Conservation (phyloP, 2,329 filamentous ascomycete genomes). For the Mariannaea elegans region DNA sequence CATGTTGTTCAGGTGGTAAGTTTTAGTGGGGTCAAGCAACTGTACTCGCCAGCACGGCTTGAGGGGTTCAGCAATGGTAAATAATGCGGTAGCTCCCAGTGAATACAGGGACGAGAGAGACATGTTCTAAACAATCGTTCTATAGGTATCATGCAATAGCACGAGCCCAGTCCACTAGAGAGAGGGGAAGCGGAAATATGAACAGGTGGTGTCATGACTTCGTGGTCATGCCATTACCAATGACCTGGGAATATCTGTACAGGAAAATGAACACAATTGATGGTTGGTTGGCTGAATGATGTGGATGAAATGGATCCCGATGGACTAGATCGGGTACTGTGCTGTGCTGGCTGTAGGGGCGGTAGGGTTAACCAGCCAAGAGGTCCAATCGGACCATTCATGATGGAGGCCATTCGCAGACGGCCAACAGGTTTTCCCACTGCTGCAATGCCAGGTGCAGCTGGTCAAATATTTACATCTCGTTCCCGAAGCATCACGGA, state of each 20-base stretch:
- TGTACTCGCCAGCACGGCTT: no score
- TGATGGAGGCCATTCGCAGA: neutral
- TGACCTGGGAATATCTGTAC: neutral
- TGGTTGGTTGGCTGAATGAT: conserved; percentile 1
- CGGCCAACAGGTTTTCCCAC: no score
- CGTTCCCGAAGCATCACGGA: neutral
- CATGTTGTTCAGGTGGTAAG: neutral
- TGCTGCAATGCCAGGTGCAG: no score
- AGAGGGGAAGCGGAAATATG: neutral
- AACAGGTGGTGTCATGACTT: conserved; percentile 11
- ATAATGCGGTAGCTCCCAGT: no score
- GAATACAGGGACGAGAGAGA: no score
- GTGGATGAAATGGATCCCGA: conserved; percentile 2
- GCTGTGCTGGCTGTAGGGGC: neutral
- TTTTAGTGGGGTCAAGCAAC: neutral
- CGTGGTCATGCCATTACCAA: conserved; percentile 5
- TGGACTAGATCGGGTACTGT: neutral
- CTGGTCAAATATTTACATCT: neutral
- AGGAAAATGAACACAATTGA: neutral
- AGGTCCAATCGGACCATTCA: neutral
- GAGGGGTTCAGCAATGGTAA: no score
- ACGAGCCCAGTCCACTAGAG: neutral
- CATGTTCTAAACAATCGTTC: neutral
- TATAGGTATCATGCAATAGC: conserved; percentile 1
- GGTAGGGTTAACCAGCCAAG: neutral